phyloP scores from a whole-genome alignment of 768 basidiomycete species.

The Boletus patriciae region DNA sequence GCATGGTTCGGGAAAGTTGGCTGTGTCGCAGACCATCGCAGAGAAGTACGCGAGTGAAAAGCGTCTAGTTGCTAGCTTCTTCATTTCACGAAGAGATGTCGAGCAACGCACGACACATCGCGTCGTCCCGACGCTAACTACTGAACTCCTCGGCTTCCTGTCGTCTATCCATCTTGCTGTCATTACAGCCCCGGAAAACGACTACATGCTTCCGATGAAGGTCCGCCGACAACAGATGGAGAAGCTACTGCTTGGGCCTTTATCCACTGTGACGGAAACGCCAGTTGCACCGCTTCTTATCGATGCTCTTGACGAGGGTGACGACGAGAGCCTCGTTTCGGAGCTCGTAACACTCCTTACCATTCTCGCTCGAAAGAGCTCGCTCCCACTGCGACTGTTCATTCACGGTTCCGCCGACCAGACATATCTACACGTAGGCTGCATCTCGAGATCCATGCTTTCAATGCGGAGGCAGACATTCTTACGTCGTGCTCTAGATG shows the following conservation, averaged over 20 bases:
- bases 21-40: constrained; percentile 33
- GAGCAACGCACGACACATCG: constrained; percentile 22
- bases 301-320: constrained; percentile 25
- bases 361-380: constrained; percentile 9
- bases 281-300: constrained; percentile 18
- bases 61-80: constrained; percentile 37
- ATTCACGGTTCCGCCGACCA: constrained; percentile 17
- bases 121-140: too few species aligned
- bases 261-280: constrained; percentile 10
- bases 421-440: constrained; percentile 11
- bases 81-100: constrained; percentile 34
- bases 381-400: constrained; percentile 26
- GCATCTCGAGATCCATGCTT: constrained; percentile 29
- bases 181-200: constrained; percentile 22
- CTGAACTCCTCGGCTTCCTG: too few species aligned
- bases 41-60: constrained; percentile 20
- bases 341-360: constrained; percentile 26
- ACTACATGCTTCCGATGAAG: constrained; percentile 28
- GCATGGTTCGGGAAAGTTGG: constrained; percentile 29
- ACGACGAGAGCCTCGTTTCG: constrained; percentile 25
- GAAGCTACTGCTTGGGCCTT: constrained; percentile 25
- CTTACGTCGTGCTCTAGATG: constrained; percentile 20
- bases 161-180: constrained; percentile 25
- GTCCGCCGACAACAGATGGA: constrained; percentile 32
- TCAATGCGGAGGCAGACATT: constrained; percentile 26